Evolutionary conservation across 305 asterid species (phyloP).

Genomic region (Coffea humblotiana): DNA sequence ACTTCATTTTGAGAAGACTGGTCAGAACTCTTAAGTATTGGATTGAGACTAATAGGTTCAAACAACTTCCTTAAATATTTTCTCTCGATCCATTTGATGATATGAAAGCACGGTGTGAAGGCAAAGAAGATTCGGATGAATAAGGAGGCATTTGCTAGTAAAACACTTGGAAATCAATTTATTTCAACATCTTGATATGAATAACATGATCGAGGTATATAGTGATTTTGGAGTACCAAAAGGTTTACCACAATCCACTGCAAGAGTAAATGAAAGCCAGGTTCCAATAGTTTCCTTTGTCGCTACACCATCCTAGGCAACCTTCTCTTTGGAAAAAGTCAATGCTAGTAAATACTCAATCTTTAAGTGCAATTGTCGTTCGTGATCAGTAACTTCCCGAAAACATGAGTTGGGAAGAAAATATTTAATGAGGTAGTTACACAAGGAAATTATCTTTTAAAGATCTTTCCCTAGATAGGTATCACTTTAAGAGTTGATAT

Average conservation of each 20-base stretch:
- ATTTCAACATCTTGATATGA: neutral
- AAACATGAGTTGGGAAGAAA: neutral
- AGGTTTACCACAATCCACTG: neutral
- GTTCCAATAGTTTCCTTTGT: slow-evolving; percentile 1
- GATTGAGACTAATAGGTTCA: neutral
- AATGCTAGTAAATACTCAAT: neutral
- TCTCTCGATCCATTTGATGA: slow-evolving; percentile 4
- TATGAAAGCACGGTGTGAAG: neutral
- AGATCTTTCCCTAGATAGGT: neutral
- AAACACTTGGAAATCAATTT: neutral
- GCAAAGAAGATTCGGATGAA: neutral
- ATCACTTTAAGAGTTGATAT: slow-evolving; percentile 5
- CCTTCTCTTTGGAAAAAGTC: neutral
- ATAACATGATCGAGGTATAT: neutral
- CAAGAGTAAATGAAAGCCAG: slow-evolving; percentile 3
- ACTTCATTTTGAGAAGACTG: neutral
- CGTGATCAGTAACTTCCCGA: neutral
- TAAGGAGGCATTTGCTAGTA: neutral
- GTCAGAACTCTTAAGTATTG: neutral
- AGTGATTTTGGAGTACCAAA: neutral
- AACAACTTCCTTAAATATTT: neutral
- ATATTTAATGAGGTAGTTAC: neutral
- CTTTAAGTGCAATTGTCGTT: slow-evolving; percentile 8
- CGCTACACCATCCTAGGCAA: slow-evolving; percentile 6
- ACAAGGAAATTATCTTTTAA: neutral